Percentiles rank a stretch among this genome's conserved stretches.
Conservation (phyloP, 768 basidiomycete species). For the Trametes villosa region DNA sequence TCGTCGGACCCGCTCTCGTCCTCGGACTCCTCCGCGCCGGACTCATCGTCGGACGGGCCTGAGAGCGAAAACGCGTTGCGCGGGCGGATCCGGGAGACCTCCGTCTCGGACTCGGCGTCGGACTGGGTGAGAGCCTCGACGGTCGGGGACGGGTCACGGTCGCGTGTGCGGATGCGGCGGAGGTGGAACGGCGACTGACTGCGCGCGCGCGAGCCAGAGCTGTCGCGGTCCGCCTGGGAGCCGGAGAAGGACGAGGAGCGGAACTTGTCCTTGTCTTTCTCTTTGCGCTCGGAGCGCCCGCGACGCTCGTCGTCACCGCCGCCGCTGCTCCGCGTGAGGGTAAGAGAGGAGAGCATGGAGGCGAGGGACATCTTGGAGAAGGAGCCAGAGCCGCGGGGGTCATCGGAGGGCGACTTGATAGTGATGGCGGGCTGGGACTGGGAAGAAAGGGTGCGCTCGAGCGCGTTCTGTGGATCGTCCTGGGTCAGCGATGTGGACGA, state of each 20-base stretch:
- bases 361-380: constrained; percentile 69
- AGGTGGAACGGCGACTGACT: constrained; percentile 83
- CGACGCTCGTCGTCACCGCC: constrained; percentile 47
- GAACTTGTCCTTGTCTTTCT: constrained; percentile 34
- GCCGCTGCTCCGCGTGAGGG: constrained; percentile 53
- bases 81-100: constrained; percentile 53
- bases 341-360: constrained; percentile 68
- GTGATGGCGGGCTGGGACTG: constrained; percentile 26
- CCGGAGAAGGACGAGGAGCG: constrained; percentile 45
- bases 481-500: constrained; percentile 39
- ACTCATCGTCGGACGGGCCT: constrained; percentile 69
- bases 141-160: constrained; percentile 52
- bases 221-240: constrained; percentile 42
- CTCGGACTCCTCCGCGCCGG: constrained; percentile 48
- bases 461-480: constrained; percentile 54
- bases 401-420: constrained; percentile 19
- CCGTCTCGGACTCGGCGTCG: constrained; percentile 65
- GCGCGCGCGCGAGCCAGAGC: constrained; percentile 58
- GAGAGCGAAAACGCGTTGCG: constrained; percentile 65
- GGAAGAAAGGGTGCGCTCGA: constrained; percentile 48
- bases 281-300: constrained; percentile 53
- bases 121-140: constrained; percentile 59
- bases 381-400: constrained; percentile 45
- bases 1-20: constrained; percentile 64
- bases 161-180: constrained; percentile 58